Conservation (phyloP, 2,329 filamentous ascomycete species). For the Neonectria neomacrospora region DNA sequence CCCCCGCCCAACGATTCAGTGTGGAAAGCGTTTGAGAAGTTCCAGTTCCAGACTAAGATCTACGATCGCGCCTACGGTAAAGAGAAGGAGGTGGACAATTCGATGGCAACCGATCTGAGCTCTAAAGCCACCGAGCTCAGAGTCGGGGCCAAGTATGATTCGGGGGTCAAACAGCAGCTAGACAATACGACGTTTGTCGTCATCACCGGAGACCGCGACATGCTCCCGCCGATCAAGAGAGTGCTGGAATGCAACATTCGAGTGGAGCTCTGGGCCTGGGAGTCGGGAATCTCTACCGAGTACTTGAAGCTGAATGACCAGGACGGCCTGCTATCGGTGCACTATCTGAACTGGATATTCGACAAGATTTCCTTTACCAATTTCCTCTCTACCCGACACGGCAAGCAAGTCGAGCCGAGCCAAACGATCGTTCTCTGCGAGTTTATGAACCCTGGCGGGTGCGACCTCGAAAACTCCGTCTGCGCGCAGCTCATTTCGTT, state of each 20-base stretch:
- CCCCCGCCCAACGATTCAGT: conserved; percentile 42
- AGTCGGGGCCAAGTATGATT: neutral
- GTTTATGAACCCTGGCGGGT: too few relatives aligned
- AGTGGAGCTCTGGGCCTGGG: conserved; percentile 45
- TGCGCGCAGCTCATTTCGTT: neutral
- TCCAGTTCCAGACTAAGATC: conserved; percentile 34
- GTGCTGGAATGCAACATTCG: conserved; percentile 34
- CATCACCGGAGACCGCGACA: conserved; percentile 43
- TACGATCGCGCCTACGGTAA: conserved; percentile 33
- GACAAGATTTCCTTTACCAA: neutral
- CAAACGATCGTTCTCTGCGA: neutral
- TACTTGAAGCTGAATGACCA: conserved; percentile 19
- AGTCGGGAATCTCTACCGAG: conserved; percentile 34
- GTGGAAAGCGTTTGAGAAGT: conserved; percentile 33
- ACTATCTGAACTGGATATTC: neutral
- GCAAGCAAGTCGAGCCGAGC: neutral
- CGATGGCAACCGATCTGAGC: conserved; percentile 38
- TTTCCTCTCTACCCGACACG: neutral
- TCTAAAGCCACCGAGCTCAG: conserved; percentile 27
- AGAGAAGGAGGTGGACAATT: conserved; percentile 45
- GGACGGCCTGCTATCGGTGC: neutral
- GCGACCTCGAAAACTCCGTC: neutral
- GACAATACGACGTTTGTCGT: conserved; percentile 35
- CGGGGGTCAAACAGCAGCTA: conserved; percentile 7
- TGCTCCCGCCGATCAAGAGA: conserved; percentile 36